Conservation (phyloP, 2,329 filamentous ascomycete genomes). For the Aspergillus ustus region DNA sequence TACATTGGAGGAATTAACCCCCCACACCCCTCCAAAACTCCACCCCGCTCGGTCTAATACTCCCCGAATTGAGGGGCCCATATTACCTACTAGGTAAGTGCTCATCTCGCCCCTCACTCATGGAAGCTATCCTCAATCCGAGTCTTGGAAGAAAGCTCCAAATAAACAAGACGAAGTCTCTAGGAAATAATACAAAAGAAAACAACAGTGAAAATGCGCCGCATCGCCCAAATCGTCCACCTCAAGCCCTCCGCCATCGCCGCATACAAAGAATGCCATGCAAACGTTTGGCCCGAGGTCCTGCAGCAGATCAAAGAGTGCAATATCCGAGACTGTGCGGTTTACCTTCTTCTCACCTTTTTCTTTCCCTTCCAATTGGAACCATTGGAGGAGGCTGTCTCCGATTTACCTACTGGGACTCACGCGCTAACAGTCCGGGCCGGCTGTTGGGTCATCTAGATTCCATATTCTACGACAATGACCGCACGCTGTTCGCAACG, state of each 20-base stretch:
- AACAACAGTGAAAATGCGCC: conserved; percentile 23
- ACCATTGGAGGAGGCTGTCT: not conserved
- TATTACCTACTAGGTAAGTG: not conserved
- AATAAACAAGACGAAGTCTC: conserved; percentile 4
- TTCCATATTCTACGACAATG: conserved; percentile 72
- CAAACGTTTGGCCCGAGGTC: conserved; percentile 77
- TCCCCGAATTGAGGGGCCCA: conserved; percentile 13
- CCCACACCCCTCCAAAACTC: not conserved
- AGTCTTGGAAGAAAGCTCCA: not conserved
- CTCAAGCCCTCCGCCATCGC: conserved; percentile 69
- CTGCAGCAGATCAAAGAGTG: conserved; percentile 75
- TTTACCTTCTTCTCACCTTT: not conserved
- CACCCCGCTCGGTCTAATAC: conserved; percentile 8
- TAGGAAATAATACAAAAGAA: not conserved
- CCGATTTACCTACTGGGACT: not conserved
- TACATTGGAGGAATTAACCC: not conserved
- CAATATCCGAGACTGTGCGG: conserved; percentile 73
- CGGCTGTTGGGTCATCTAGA: conserved; percentile 50
- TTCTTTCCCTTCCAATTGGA: not conserved
- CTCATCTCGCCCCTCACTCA: not conserved
- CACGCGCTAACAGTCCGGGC: not conserved
- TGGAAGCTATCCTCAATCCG: not conserved
- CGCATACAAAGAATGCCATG: conserved; percentile 75
- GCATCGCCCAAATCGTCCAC: conserved; percentile 74
- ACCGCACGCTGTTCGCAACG: conserved; percentile 70